Conservation (phyloP, 176 grass and related monocot genomes). For the Eragrostis nindensis region DNA sequence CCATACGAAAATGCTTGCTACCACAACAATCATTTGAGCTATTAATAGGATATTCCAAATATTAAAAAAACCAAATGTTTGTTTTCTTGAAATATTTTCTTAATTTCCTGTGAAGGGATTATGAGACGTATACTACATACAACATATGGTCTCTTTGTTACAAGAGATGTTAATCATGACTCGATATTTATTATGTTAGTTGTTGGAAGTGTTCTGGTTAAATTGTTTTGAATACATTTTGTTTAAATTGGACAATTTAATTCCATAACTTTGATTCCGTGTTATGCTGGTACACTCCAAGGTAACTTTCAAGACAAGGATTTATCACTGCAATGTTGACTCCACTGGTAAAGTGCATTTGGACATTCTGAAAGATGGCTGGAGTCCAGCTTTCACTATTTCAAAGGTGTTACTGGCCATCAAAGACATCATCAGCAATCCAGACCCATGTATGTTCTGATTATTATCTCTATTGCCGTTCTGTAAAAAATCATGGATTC, state of each 20-base stretch:
- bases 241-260: background rate
- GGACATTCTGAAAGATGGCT: slow-evolving; percentile 75
- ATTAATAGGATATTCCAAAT: background rate
- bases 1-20: slow-evolving; percentile 14
- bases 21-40: slow-evolving; percentile 5
- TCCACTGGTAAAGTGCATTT: slow-evolving; percentile 62
- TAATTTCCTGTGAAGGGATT: slow-evolving; percentile 12
- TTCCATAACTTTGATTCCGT: slow-evolving; percentile 4
- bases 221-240: slow-evolving; percentile 7
- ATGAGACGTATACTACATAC: background rate
- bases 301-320: slow-evolving; percentile 93
- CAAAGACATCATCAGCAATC: slow-evolving; percentile 75
- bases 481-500: background rate
- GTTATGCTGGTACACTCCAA: slow-evolving; percentile 34
- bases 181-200: slow-evolving; percentile 12
- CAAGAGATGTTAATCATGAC: background rate
- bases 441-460: slow-evolving; percentile 75
- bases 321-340: slow-evolving; percentile 85
- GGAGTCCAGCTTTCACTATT: slow-evolving; percentile 92
- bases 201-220: slow-evolving; percentile 1
- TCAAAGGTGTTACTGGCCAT: slow-evolving; percentile 87
- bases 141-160: background rate
- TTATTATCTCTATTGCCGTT: slow-evolving; percentile 32
- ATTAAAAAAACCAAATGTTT: background rate
- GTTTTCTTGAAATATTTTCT: background rate